Percentiles rank a stretch among this genome's conserved stretches.
These are phyloP conservation scores for Esteya vermicola DNA, from an alignment of 2,329 filamentous ascomycete species.

Conservation along the genomic window DNA sequence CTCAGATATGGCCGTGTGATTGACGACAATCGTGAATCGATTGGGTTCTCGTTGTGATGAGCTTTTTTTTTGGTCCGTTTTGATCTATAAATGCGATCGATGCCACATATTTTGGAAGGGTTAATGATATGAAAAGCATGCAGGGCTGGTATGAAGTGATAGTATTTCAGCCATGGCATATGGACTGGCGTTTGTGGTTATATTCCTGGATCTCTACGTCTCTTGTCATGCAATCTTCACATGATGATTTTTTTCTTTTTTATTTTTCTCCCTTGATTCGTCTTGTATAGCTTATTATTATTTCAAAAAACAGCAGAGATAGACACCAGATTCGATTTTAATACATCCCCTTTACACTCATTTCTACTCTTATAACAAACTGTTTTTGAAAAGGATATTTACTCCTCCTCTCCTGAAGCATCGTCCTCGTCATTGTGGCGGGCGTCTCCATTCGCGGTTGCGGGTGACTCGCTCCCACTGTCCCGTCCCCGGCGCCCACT, in stretches of 20 bases:
- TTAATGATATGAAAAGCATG: background rate
- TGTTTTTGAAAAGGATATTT: background rate
- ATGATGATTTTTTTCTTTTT: background rate
- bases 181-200: slow-evolving; percentile 1
- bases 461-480: background rate
- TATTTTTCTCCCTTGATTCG: background rate
- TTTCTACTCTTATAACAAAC: background rate
- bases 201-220: background rate
- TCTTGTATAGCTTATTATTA: background rate
- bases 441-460: no score
- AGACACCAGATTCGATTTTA: background rate
- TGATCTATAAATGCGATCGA: no score
- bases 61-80: background rate
- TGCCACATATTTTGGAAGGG: no score
- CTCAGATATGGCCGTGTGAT: slow-evolving; percentile 48
- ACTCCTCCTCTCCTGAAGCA: background rate
- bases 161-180: background rate
- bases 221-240: background rate
- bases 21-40: slow-evolving; percentile 44
- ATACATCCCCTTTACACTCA: no score
- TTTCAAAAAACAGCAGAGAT: background rate
- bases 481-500: slow-evolving; percentile 27
- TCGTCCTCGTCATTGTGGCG: background rate
- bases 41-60: slow-evolving; percentile 33
- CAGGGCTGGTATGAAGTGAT: background rate